Base-by-base conservation (phyloP, 1,139 yeast genomes). In the Geotrichum candidum region DNA sequence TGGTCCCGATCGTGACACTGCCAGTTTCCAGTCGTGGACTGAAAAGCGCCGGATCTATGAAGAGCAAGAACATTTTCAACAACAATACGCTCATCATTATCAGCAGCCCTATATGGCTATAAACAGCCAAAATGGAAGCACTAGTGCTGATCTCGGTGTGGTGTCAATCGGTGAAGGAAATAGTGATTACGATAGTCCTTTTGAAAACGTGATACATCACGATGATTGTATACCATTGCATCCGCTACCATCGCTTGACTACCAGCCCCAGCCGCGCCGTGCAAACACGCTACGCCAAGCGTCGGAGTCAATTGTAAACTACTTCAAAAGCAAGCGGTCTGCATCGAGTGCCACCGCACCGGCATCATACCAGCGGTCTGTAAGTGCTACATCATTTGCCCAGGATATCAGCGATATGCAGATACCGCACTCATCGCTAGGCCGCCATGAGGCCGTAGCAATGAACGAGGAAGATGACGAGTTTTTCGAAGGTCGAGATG, bases 401-500 rank as follows among this genome's bases (percentile, higher is more conserved):
- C 58, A 48, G 46, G 58, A 55, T 55, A 55, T 55, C 3, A 55
- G 58, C 46, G 29, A 48, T 13, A 55, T 55, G 52, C 38, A 29
- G 29, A 54, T 29, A 31, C 56, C 60, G 1, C 51, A 54, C 11
- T 50, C 59, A 11, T 48, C 56, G 18, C 53, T 45, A 27, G 57
- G 48, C 22, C 48, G 48, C 23, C 48, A 53, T 11, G 58, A 61
- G 15, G 56, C 35, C 10, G 67, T 68, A 2, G 72, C 68, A 33
- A 76, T 73, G 9, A 29, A 29, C 5, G 71, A 70, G 18, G 77
- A 75, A 51, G 74, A 72, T 38, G 76, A 77, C 41, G 75, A 76
- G 48, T 69, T 79, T 13, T 81, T 81, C 64, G 78, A 78, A 51
- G 78, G 80, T 51, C 73, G 87, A 66, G 92, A 87, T 65, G 92